phyloP scores from a whole-genome alignment of 2,329 filamentous ascomycete genomes.

The Fusarium fujikuroi region DNA sequence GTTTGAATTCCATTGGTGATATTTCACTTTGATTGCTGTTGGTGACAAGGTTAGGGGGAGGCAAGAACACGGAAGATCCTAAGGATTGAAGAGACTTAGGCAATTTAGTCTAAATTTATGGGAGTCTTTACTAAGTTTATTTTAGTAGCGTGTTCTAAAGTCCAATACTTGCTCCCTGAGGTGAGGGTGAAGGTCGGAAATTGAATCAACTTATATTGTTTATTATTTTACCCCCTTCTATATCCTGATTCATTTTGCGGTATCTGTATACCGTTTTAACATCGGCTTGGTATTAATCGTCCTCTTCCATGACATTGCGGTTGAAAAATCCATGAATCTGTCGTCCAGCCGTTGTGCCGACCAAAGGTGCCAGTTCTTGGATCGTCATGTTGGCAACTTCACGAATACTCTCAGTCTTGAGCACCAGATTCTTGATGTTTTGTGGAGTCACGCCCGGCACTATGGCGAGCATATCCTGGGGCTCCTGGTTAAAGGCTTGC shows the following conservation, averaged over 20 bases:
- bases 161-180: neutral
- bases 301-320: constrained; percentile 66
- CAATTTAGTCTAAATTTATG: neutral
- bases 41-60: no score
- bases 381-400: constrained; percentile 90
- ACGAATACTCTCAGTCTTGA: constrained; percentile 78
- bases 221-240: no score
- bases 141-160: neutral
- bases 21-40: neutral
- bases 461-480: constrained; percentile 88
- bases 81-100: neutral
- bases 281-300: constrained; percentile 22
- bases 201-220: neutral
- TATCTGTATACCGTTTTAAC: no score
- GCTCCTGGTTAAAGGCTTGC: constrained; percentile 82
- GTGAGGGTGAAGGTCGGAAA: neutral
- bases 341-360: constrained; percentile 81
- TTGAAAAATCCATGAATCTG: constrained; percentile 87
- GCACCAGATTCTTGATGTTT: constrained; percentile 76
- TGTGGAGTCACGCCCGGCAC: constrained; percentile 87
- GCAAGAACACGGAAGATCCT: no score
- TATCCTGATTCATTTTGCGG: neutral
- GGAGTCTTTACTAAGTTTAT: neutral
- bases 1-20: neutral
- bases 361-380: constrained; percentile 75